A percentile compares a stretch with the other conserved stretches of the same genome.
Evolutionary conservation across 805 yeast genomes (phyloP).

Genomic region (Ogataea dorogensis): DNA sequence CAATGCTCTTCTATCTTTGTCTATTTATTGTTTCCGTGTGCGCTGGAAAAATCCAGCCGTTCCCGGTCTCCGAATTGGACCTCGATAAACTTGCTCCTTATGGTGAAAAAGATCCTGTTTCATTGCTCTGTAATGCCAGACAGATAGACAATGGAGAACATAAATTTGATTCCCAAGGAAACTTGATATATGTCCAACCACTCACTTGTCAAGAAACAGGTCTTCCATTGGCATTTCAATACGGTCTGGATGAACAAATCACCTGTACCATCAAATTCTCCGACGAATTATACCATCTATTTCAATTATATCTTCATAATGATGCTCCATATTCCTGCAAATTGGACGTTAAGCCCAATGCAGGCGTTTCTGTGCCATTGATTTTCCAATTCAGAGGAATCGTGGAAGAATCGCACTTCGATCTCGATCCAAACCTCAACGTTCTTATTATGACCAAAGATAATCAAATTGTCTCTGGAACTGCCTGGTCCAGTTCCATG

Average conservation of each 20-base stretch:
- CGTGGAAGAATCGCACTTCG: conserved; percentile 65
- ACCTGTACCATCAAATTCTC: conserved; percentile 61
- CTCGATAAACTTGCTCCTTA: conserved; percentile 18
- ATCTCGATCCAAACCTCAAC: conserved; percentile 58
- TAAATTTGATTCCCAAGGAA: conserved; percentile 58
- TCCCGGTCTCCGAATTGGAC: conserved; percentile 26
- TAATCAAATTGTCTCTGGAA: conserved; percentile 47
- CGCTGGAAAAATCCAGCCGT: conserved; percentile 25
- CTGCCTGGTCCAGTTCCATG: conserved; percentile 61
- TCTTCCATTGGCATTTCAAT: conserved; percentile 53
- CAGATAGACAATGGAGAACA: conserved; percentile 78
- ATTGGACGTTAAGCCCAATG: conserved; percentile 47
- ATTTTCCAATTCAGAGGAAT: conserved; percentile 65
- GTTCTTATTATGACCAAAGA: conserved; percentile 41
- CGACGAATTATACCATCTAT: conserved; percentile 67
- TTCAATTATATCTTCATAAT: conserved; percentile 74
- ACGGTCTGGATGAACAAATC: conserved; percentile 48
- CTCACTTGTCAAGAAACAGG: conserved; percentile 67
- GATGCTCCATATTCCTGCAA: conserved; percentile 75
- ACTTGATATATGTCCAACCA: conserved; percentile 56
- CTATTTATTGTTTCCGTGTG: background rate
- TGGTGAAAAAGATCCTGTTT: conserved; percentile 40
- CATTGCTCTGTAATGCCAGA: conserved; percentile 61
- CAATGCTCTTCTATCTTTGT: conserved; percentile 4
- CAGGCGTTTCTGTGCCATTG: conserved; percentile 53